Percentiles rank a stretch among this genome's conserved stretches.
These are phyloP conservation scores for Blastobotrys illinoisensis DNA, from an alignment of 1,139 yeast species.

Conservation along the genomic window DNA sequence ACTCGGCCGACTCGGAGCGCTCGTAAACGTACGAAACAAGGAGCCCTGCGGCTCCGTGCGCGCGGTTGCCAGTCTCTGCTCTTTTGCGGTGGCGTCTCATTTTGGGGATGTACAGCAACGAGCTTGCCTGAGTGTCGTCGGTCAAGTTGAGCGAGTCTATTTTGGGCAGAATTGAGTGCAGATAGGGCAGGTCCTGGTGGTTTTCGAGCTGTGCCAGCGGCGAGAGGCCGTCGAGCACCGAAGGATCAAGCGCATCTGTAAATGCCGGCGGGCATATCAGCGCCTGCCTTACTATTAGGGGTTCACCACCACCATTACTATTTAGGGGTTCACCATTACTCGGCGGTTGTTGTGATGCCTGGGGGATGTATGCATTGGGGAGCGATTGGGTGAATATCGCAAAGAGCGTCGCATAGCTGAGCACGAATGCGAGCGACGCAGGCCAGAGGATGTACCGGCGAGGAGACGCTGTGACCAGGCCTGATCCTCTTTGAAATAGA, in stretches of 20 bases:
- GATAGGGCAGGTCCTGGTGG: constrained; percentile 1
- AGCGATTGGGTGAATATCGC: constrained; percentile 25
- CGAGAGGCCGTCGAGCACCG: constrained; percentile 12
- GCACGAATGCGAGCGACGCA: constrained; percentile 42
- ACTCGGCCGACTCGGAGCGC: constrained; percentile 10
- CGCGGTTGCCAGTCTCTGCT: constrained; percentile 6
- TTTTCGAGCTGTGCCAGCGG: constrained; percentile 6
- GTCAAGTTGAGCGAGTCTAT: neutral
- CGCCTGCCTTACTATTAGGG: constrained; percentile 28
- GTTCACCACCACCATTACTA: constrained; percentile 15
- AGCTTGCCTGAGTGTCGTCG: neutral
- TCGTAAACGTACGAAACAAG: constrained; percentile 20
- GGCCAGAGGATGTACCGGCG: constrained; percentile 47
- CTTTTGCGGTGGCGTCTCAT: neutral
- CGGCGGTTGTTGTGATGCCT: constrained; percentile 6
- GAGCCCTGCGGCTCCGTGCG: constrained; percentile 14
- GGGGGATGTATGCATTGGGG: constrained; percentile 11
- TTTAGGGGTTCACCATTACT: neutral
- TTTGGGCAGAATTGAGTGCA: neutral
- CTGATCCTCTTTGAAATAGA: constrained; percentile 25
- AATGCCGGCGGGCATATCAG: constrained; percentile 31
- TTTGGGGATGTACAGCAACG: neutral
- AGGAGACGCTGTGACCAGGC: constrained; percentile 37
- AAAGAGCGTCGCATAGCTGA: constrained; percentile 49
- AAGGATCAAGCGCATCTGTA: constrained; percentile 19